Evolutionary conservation across 169 alveolate species (phyloP).

Genomic region (Plasmodium vivax): DNA sequence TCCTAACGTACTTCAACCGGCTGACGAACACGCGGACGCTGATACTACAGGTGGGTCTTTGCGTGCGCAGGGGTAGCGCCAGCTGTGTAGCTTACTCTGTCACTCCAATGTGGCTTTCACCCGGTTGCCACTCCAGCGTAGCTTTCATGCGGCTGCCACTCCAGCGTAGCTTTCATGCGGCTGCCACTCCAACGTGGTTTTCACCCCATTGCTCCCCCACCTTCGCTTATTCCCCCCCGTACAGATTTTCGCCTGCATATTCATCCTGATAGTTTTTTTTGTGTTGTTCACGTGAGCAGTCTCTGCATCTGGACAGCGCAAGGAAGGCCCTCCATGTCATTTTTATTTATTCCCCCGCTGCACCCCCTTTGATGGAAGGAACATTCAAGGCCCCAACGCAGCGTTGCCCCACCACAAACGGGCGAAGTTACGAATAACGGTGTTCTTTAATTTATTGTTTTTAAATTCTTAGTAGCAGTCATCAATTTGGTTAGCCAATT

Average conservation of each 20-base stretch:
- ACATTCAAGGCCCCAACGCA: neutral
- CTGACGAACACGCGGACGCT: constrained; percentile 40
- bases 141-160: no score
- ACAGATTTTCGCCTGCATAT: constrained; percentile 54
- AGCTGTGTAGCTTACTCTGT: neutral
- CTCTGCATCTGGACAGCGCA: neutral
- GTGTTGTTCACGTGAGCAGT: constrained; percentile 23
- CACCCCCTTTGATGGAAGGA: neutral
- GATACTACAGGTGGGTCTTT: constrained; percentile 35
- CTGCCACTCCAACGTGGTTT: neutral
- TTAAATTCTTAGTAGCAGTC: neutral
- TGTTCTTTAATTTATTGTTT: neutral
- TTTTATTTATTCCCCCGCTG: neutral
- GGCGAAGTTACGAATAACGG: neutral
- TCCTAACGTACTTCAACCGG: constrained; percentile 31
- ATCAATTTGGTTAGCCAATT: neutral
- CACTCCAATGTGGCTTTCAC: no score
- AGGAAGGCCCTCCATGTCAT: neutral
- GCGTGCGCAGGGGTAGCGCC: neutral
- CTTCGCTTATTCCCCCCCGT: neutral
- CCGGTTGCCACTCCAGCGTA: no score
- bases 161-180: neutral
- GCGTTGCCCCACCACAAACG: neutral
- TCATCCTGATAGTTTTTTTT: constrained; percentile 51
- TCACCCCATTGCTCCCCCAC: neutral